A percentile compares a stretch with the other conserved stretches of the same genome.
phyloP scores from a whole-genome alignment of 2,329 filamentous ascomycete species.

The Aspergillus novoparasiticus region DNA sequence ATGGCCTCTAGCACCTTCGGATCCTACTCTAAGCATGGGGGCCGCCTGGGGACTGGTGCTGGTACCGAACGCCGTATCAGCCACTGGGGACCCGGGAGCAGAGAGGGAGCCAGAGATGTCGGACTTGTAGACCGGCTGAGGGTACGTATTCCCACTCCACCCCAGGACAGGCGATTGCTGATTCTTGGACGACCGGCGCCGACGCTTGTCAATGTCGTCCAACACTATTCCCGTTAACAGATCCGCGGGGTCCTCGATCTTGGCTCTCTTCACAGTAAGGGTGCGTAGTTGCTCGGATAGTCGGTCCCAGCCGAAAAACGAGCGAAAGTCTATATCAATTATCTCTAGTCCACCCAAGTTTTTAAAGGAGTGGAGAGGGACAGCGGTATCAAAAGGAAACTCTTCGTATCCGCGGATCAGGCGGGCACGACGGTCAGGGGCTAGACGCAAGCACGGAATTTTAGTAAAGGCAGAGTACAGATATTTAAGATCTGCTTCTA shows the following conservation, averaged over 20 bases:
- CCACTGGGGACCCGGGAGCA: constrained; percentile 66
- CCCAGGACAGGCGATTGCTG: constrained; percentile 77
- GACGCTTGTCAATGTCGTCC: constrained; percentile 92
- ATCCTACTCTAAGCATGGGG: constrained; percentile 59
- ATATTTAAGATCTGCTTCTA: constrained; percentile 89
- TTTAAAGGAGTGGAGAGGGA: constrained; percentile 96
- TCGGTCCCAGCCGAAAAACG: constrained; percentile 96
- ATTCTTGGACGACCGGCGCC: constrained; percentile 82
- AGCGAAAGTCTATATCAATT: constrained; percentile 91
- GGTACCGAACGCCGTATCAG: constrained; percentile 50
- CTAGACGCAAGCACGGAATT: constrained; percentile 85
- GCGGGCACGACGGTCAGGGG: constrained; percentile 89
- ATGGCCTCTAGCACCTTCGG: constrained; percentile 46
- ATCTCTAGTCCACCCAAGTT: constrained; percentile 93
- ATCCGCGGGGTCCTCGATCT: constrained; percentile 86
- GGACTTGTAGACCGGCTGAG: constrained; percentile 62
- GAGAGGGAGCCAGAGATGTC: constrained; percentile 70
- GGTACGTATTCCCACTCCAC: constrained; percentile 61
- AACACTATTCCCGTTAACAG: constrained; percentile 90
- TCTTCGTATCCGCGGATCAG: constrained; percentile 94
- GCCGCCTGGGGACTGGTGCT: constrained; percentile 52
- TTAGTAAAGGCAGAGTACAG: constrained; percentile 98
- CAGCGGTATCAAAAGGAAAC: constrained; percentile 96
- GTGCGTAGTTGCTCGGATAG: constrained; percentile 89
- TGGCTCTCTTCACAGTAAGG: constrained; percentile 82